Percentiles rank a stretch among this genome's conserved stretches.
These are phyloP conservation scores for Aspergillus brasiliensis DNA, from an alignment of 2,329 filamentous ascomycete species.

Conservation along the genomic window DNA sequence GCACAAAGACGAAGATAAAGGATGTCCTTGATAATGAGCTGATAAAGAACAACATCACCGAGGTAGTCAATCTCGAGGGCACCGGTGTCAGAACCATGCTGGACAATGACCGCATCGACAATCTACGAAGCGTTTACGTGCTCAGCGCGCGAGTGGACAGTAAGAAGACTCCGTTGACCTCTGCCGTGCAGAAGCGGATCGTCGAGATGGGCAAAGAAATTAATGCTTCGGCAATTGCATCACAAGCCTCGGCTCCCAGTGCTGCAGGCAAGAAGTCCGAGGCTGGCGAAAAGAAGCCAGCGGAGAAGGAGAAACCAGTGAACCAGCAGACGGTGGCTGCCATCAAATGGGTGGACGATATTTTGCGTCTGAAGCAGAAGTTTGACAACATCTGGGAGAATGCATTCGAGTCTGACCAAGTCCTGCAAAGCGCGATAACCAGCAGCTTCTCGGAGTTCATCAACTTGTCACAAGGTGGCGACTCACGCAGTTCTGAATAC, in stretches of 20 bases:
- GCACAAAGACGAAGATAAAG: conserved; percentile 73
- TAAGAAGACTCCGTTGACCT: conserved; percentile 70
- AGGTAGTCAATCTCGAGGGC: conserved; percentile 80
- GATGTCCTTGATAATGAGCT: conserved; percentile 78
- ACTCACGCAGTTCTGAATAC: conserved; percentile 81
- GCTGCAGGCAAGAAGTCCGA: conserved; percentile 50
- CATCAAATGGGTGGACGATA: conserved; percentile 93
- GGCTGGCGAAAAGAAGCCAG: conserved; percentile 54
- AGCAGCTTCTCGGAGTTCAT: conserved; percentile 92
- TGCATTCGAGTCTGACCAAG: conserved; percentile 75
- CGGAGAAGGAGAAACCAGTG: conserved; percentile 53
- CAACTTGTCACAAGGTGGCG: conserved; percentile 59
- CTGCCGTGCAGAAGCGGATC: conserved; percentile 72
- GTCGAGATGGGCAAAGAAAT: conserved; percentile 80
- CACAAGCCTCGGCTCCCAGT: conserved; percentile 50
- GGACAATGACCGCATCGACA: conserved; percentile 78
- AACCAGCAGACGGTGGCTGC: conserved; percentile 84
- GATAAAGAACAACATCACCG: conserved; percentile 73
- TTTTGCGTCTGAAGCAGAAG: conserved; percentile 81
- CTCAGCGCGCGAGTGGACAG: conserved; percentile 76
- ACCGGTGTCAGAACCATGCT: conserved; percentile 89
- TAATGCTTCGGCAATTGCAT: conserved; percentile 64
- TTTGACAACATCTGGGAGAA: conserved; percentile 77
- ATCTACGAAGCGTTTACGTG: conserved; percentile 78
- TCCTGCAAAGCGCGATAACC: conserved; percentile 78